phyloP scores from a whole-genome alignment of 495 filamentous ascomycete species.

The Lophiostoma macrostomum region DNA sequence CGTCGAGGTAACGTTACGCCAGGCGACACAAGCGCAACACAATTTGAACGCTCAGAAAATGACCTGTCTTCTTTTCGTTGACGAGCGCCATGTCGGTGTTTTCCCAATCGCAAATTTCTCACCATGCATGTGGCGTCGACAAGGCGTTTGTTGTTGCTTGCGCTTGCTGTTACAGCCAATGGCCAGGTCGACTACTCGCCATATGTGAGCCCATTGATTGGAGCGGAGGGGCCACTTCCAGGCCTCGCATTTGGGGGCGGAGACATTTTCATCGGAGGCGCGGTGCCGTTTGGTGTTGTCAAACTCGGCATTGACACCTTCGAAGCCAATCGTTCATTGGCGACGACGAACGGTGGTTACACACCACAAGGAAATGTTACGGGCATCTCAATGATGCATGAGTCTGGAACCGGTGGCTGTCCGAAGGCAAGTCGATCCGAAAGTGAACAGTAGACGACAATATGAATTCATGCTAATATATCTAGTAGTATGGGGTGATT shows the following conservation, averaged over 20 bases:
- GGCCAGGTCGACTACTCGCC: conserved; percentile 37
- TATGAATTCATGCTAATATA: too few relatives aligned
- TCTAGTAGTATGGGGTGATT: conserved; percentile 37
- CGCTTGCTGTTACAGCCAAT: too few relatives aligned
- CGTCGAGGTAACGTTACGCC: conserved; percentile 8
- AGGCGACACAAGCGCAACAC: too few relatives aligned
- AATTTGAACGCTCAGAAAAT: too few relatives aligned
- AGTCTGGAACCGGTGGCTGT: conserved; percentile 35
- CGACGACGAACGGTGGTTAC: conserved; percentile 37
- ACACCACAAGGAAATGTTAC: conserved; percentile 35
- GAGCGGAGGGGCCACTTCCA: conserved; percentile 32
- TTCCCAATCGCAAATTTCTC: too few relatives aligned
- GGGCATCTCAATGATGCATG: conserved; percentile 36
- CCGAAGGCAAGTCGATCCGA: too few relatives aligned
- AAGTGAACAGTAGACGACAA: too few relatives aligned
- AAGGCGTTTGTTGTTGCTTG: too few relatives aligned
- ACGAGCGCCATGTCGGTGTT: too few relatives aligned
- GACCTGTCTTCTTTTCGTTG: too few relatives aligned
- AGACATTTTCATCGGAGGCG: conserved; percentile 36
- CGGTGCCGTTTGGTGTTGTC: conserved; percentile 36
- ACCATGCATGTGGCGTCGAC: too few relatives aligned
- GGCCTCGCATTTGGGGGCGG: conserved; percentile 35
- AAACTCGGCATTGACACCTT: conserved; percentile 39
- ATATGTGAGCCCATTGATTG: conserved; percentile 39
- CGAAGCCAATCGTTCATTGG: conserved; percentile 26